Evolutionary conservation across 140 eudicot species (phyloP).

Genomic region (Stevia rebaudiana): DNA sequence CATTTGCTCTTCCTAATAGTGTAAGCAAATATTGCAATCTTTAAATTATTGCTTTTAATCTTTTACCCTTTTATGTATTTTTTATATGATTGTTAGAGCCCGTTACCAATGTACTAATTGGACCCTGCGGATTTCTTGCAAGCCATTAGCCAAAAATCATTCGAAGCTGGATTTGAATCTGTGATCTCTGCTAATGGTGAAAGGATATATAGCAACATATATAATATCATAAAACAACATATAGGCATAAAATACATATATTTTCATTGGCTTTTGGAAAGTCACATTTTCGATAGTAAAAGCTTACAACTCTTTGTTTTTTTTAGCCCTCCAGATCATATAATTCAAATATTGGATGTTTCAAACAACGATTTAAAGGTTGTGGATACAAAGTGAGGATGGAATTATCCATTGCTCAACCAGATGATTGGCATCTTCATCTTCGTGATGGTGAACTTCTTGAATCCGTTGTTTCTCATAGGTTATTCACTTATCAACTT

Average conservation of each 20-base stretch:
- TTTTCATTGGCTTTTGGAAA: too few species aligned
- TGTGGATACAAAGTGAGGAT: constrained; percentile 39
- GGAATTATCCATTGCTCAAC: constrained; percentile 80
- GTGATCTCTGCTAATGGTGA: too few species aligned
- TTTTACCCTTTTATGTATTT: too few species aligned
- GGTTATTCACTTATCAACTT: constrained; percentile 24
- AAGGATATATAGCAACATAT: too few species aligned
- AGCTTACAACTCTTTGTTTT: constrained; percentile 1
- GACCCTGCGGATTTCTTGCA: neutral
- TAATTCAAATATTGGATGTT: constrained; percentile 20
- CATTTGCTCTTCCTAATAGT: constrained; percentile 35
- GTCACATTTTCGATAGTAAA: neutral
- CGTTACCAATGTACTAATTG: neutral
- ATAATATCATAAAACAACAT: too few species aligned
- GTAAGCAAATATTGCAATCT: constrained; percentile 27
- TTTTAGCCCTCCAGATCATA: constrained; percentile 45
- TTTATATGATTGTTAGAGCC: neutral
- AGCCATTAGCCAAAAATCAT: too few species aligned
- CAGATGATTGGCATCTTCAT: constrained; percentile 99
- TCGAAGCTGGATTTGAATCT: too few species aligned
- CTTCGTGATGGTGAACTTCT: constrained; percentile 97
- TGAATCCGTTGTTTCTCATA: constrained; percentile 77
- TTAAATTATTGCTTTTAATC: neutral
- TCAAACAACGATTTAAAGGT: constrained; percentile 24
- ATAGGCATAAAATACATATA: too few species aligned